Base-by-base conservation (phyloP, 2,329 filamentous ascomycete genomes). In the Trichoderma polysporum region DNA sequence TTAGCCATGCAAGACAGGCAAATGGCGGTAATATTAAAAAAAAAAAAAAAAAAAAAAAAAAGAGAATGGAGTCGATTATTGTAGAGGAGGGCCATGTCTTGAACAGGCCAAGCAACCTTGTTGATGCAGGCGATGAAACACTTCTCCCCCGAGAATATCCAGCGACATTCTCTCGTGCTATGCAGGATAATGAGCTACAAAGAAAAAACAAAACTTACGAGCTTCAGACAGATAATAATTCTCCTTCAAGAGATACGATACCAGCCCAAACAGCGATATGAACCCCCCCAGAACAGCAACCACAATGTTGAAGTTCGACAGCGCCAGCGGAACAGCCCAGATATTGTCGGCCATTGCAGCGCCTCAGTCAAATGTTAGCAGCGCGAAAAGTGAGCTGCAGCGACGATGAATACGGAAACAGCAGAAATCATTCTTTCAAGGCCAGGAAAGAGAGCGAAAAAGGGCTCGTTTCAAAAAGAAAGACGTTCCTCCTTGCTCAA, bases 191-290 rank as follows among this genome's bases (percentile, higher is more conserved):
- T 8, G 27, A 63, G 19, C n/a, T n/a, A n/a, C 29, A 33, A 57
- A 50, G 25, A 15, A 47, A 52, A 63, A 37, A 8, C 19, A 61
- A 65, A 35, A 69, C 91, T 76, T 82, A 94, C 92, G 82, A 62
- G 94, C 92, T 85, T 97, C 94, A 1, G 93, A 97, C 1, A 97
- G 85, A 76, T 97, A 97, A 75, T 92, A 94, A 67, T 88, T 90
- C 80, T 97, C 94, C 76, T 97, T 97, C 75, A 92, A 85, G 19
- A 97, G 85, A 75, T 93, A 97, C 0, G 93, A 97, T 0, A 97
- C 92, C 50, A 97, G 81, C 3, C 93, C 93, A 74, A 97, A 97
- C n/a, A 96, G 72, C 0, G 92, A 93, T 69, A 97, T 89, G 80
- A 96, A 97, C 1, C 92, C 94, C 15, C 94, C 94, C 13, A 97